Percentiles rank a stretch among this genome's conserved stretches.
phyloP scores from a whole-genome alignment of 495 filamentous ascomycete genomes.

The Annulohypoxylon stygium region DNA sequence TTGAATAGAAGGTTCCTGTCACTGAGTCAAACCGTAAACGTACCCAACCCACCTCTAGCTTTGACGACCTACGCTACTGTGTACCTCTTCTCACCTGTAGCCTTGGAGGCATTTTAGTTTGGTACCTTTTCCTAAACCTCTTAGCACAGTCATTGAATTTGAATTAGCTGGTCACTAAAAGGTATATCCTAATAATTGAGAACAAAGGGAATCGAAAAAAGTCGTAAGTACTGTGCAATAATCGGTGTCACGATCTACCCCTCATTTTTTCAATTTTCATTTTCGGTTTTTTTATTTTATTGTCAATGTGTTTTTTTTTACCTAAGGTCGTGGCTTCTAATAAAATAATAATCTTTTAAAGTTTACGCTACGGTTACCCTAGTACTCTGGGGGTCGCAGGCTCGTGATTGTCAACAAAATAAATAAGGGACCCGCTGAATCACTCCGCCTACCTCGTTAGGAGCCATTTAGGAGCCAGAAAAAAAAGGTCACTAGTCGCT shows the following conservation, averaged over 20 bases:
- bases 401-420: conserved; percentile 56
- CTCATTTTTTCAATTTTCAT: conserved; percentile 4
- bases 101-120: background rate
- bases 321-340: background rate
- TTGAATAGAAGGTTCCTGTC: conserved; percentile 37
- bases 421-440: conserved; percentile 47
- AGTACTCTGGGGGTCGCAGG: conserved; percentile 18
- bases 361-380: conserved; percentile 26
- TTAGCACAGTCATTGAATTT: background rate
- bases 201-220: background rate
- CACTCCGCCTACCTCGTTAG: conserved; percentile 48
- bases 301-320: background rate
- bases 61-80: background rate
- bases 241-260: background rate
- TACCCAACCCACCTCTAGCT: conserved; percentile 9
- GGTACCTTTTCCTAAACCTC: conserved; percentile 12
- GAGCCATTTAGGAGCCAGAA: conserved; percentile 30
- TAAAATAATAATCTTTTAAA: background rate
- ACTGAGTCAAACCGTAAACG: background rate
- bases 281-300: background rate
- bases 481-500: conserved; percentile 46
- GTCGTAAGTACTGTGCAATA: background rate
- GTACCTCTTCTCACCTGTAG: background rate
- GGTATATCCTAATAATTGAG: background rate
- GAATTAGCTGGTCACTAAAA: too few relatives aligned